Conservation (phyloP, 2,329 filamentous ascomycete species). For the Aspergillus sp. region DNA sequence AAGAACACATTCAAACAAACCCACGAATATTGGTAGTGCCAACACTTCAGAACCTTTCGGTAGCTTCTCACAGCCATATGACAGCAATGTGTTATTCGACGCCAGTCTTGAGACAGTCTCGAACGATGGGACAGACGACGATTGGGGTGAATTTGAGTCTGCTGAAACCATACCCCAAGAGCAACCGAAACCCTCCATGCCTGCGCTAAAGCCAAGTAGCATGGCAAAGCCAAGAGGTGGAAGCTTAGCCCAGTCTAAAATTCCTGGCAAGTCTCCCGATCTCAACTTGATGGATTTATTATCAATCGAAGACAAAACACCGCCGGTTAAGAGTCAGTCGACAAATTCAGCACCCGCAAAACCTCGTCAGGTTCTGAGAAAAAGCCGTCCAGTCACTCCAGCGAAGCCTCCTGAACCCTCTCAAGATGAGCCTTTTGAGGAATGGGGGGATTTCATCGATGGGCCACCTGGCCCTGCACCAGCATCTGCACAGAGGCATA, state of each 20-base stretch:
- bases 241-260: neutral
- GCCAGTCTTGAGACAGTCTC: slow-evolving; percentile 34
- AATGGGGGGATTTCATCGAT: slow-evolving; percentile 53
- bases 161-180: slow-evolving; percentile 18
- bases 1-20: neutral
- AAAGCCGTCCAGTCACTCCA: slow-evolving; percentile 6
- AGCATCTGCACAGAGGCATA: slow-evolving; percentile 1
- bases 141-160: slow-evolving; percentile 43
- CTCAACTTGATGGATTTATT: slow-evolving; percentile 25
- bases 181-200: neutral
- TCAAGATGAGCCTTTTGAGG: slow-evolving; percentile 21
- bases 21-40: neutral
- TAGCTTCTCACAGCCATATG: slow-evolving; percentile 13
- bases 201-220: neutral
- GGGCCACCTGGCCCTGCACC: slow-evolving; percentile 9
- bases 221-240: neutral
- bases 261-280: slow-evolving; percentile 1
- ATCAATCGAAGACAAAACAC: slow-evolving; percentile 19
- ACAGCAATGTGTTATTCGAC: slow-evolving; percentile 60
- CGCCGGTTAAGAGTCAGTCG: slow-evolving; percentile 3
- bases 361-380: slow-evolving; percentile 7
- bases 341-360: slow-evolving; percentile 1
- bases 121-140: slow-evolving; percentile 31
- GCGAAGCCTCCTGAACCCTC: slow-evolving; percentile 8
- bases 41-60: neutral